These are phyloP conservation scores for Lactarius trivialis DNA, from an alignment of 768 basidiomycete genomes.

Conservation along the genomic window DNA sequence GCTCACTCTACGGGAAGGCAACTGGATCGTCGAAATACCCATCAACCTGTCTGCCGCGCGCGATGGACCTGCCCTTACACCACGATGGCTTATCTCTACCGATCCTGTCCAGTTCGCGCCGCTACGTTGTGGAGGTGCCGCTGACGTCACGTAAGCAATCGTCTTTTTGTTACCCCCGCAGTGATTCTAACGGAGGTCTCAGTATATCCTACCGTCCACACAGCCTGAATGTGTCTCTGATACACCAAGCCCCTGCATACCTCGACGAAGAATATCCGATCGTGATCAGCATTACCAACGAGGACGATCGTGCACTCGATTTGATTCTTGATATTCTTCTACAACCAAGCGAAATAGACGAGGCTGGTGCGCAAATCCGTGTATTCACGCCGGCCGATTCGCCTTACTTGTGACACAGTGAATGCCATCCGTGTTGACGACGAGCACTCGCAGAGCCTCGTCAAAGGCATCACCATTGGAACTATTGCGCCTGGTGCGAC, in stretches of 20 bases:
- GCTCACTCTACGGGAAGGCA: constrained; percentile 48
- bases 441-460: constrained; percentile 59
- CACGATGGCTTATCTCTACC: constrained; percentile 54
- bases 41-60: constrained; percentile 39
- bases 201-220: constrained; percentile 65
- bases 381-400: not conserved
- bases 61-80: constrained; percentile 27
- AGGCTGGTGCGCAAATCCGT: constrained; percentile 42
- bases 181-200: constrained; percentile 6
- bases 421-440: constrained; percentile 57
- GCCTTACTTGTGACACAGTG: constrained; percentile 33
- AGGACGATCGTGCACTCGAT: constrained; percentile 63
- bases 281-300: constrained; percentile 58
- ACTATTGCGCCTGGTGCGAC: constrained; percentile 51
- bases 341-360: constrained; percentile 73
- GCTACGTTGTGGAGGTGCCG: constrained; percentile 41
- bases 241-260: constrained; percentile 64
- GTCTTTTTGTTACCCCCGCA: not conserved
- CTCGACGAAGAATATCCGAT: constrained; percentile 80
- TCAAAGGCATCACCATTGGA: constrained; percentile 70
- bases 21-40: constrained; percentile 64
- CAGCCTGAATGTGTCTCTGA: constrained; percentile 45
- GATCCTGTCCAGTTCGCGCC: constrained; percentile 49
- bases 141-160: constrained; percentile 41
- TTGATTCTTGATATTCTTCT: constrained; percentile 68